Base-by-base conservation (phyloP, 225 moss, liverwort and hornwort genomes). In the Physcomitrium patens region DNA sequence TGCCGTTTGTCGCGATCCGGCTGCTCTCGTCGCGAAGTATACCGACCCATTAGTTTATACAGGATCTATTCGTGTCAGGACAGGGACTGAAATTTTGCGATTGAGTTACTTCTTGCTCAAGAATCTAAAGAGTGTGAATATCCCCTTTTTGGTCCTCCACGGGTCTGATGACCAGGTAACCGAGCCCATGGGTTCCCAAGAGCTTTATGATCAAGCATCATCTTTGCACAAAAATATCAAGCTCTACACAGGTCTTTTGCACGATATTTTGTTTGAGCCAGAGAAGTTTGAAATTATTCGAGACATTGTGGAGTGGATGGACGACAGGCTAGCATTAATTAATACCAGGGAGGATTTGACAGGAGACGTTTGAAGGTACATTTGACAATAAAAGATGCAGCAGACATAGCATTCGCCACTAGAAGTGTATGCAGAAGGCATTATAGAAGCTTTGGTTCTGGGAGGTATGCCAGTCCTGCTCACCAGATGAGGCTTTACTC, bases 41-140 rank as follows among this genome's bases (percentile, higher is more conserved):
- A 90, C 84, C 13, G 91, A 93, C 65, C 96, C 84, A 9, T 66
- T 84, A 75, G 84, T 84, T 23, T 84, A 84, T 65, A 96, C 93
- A 45, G 95, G 95, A 52, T 87, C 95, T 8, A 89, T 96, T 51
- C 93, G 96, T 59, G 91, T 96, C 50, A 79, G 90, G 76, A 93
- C 96, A 28, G 91, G 93, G 23, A 93, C 89, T 5, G 91, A 96
- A 71, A 93, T 96, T 46, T 73, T 95, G 63, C 89, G 93, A 19
- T 67, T 95, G 71, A 89, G 91, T 65, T 77, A 83, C 57, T 93
- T 80, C 48, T 69, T 95, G 79, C 77, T 78, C 45, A 91, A 90
- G 72, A 95, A 93, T 71, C 69, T 95, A 26, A 86, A 90, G 76
- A 87, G 27, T 60, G 81, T 91, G 24, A 91, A 79, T 12, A 73